These are phyloP conservation scores for Candida alai DNA, from an alignment of 805 yeast species.

Conservation along the genomic window DNA sequence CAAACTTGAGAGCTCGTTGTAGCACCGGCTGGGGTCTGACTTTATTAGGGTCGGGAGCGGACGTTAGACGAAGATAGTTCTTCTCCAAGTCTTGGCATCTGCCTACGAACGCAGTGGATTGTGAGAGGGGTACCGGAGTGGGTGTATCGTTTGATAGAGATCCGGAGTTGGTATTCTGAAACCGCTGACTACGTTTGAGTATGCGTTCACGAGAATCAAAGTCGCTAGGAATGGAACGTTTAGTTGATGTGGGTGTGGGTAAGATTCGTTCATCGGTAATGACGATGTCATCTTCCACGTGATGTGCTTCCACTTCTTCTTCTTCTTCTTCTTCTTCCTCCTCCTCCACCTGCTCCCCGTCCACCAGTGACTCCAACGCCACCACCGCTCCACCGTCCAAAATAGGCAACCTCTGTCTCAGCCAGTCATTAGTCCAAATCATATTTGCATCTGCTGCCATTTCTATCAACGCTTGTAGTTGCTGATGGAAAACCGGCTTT, in stretches of 20 bases:
- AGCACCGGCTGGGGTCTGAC: conserved; percentile 74
- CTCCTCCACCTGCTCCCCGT: not conserved
- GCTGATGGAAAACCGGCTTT: conserved; percentile 41
- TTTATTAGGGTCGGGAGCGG: conserved; percentile 81
- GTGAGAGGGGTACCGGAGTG: conserved; percentile 8
- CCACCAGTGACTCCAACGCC: conserved; percentile 9
- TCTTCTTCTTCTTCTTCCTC: conserved; percentile 1
- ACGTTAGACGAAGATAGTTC: conserved; percentile 76
- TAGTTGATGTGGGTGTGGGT: not conserved
- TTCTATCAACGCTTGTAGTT: conserved; percentile 48
- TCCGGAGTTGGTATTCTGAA: conserved; percentile 25
- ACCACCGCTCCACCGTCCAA: conserved; percentile 18
- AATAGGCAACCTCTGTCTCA: conserved; percentile 45
- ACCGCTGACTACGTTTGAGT: conserved; percentile 46
- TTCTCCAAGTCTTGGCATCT: conserved; percentile 66
- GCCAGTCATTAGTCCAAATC: conserved; percentile 54
- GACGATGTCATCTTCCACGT: not conserved
- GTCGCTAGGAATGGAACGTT: conserved; percentile 7
- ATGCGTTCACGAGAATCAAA: conserved; percentile 33
- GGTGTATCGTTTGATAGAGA: conserved; percentile 7
- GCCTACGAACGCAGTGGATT: conserved; percentile 45
- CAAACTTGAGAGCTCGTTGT: conserved; percentile 49
- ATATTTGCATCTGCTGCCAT: conserved; percentile 42
- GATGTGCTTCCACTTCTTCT: not conserved
- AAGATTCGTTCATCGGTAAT: not conserved